Evolutionary conservation across 306 rosid genomes (phyloP).

Genomic region (Calophaca sinica): DNA sequence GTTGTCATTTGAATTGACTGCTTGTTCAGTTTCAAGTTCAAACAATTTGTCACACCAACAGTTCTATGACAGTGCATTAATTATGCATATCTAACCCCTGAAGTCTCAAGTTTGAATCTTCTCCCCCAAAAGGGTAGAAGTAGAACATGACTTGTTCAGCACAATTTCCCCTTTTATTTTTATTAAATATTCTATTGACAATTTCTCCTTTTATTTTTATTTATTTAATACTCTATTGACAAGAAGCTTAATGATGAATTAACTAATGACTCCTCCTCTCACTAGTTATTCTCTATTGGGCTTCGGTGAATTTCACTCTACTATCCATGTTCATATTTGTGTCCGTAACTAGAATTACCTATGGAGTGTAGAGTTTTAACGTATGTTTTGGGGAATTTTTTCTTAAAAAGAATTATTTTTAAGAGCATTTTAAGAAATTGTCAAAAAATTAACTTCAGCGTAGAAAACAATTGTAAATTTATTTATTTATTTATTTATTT

Average conservation of each 20-base stretch:
- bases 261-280: too few relatives aligned
- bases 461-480: too few relatives aligned
- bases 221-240: too few relatives aligned
- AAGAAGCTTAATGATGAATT: background rate
- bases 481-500: background rate
- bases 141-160: conserved; percentile 19
- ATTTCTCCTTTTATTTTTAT: background rate
- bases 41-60: too few relatives aligned
- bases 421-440: too few relatives aligned
- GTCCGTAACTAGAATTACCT: too few relatives aligned
- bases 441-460: too few relatives aligned
- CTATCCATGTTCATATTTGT: too few relatives aligned
- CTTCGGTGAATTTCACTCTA: background rate
- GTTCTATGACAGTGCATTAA: conserved; percentile 59
- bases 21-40: conserved; percentile 18
- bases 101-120: conserved; percentile 39
- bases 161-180: conserved; percentile 13
- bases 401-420: too few relatives aligned
- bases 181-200: conserved; percentile 1
- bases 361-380: too few relatives aligned
- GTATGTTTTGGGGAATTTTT: too few relatives aligned
- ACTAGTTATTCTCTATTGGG: background rate
- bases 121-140: conserved; percentile 26
- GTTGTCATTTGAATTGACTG: conserved; percentile 27
- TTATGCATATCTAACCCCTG: conserved; percentile 53